Evolutionary conservation across 1,284 basidiomycete species (phyloP).

Genomic region (Papiliotrema laurentii): DNA sequence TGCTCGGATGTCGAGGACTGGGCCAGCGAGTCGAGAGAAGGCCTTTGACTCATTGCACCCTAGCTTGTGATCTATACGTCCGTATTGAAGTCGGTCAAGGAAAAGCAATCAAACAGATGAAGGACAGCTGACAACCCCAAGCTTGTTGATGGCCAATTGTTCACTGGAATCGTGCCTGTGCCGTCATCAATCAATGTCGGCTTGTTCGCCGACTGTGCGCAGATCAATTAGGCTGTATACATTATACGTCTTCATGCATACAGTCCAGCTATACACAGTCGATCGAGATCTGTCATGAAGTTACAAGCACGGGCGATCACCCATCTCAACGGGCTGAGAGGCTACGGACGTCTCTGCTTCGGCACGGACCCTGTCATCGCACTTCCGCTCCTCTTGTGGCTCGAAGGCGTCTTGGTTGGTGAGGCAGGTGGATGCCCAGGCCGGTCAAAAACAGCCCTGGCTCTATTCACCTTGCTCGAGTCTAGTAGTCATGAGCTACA

Average conservation of each 20-base stretch:
- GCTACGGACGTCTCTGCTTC: conserved; percentile 16
- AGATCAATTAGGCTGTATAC: too few relatives aligned
- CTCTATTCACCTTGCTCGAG: conserved; percentile 27
- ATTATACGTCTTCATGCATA: too few relatives aligned
- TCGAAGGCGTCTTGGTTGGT: conserved; percentile 6
- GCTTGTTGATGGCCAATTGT: too few relatives aligned
- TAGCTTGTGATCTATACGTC: neutral
- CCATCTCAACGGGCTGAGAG: too few relatives aligned
- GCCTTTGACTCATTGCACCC: neutral
- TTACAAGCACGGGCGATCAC: too few relatives aligned
- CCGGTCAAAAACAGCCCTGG: conserved; percentile 26
- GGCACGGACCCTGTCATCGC: conserved; percentile 11
- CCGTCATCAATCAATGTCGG: too few relatives aligned
- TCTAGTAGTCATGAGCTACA: conserved; percentile 17
- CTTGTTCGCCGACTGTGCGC: too few relatives aligned
- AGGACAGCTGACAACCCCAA: neutral
- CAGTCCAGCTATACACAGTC: too few relatives aligned
- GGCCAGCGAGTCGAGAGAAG: neutral
- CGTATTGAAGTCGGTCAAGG: neutral
- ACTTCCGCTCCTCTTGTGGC: neutral
- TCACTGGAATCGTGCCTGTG: conserved; percentile 1
- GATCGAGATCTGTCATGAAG: too few relatives aligned
- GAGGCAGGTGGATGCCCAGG: conserved; percentile 12
- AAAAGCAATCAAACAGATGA: neutral
- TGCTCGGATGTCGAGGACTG: conserved; percentile 19